Evolutionary conservation across 2,329 filamentous ascomycete genomes (phyloP).

Genomic region (Sporothrix luriei): DNA sequence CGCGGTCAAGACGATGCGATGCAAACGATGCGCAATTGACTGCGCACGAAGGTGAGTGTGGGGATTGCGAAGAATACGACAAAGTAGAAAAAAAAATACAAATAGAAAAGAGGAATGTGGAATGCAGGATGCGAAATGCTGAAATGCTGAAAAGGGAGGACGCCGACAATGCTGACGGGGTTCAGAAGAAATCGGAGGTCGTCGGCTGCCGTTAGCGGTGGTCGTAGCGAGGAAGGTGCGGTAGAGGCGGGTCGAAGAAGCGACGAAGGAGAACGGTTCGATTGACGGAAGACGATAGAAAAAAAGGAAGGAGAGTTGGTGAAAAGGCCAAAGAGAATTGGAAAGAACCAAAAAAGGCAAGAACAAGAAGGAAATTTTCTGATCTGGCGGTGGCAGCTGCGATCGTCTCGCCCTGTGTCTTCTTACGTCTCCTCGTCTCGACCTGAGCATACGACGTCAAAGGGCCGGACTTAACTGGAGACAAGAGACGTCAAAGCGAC

Average conservation of each 20-base stretch:
- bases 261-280: background rate
- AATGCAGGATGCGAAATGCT: background rate
- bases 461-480: conserved; percentile 27
- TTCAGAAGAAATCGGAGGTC: conserved; percentile 14
- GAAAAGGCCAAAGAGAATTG: background rate
- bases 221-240: conserved; percentile 1
- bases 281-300: background rate
- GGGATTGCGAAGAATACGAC: background rate
- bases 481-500: conserved; percentile 25
- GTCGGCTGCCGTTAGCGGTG: conserved; percentile 8
- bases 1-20: conserved; percentile 6
- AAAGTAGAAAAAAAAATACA: background rate
- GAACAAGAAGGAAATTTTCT: background rate
- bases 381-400: conserved; percentile 28
- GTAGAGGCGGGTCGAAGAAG: conserved; percentile 4
- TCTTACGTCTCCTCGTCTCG: conserved; percentile 13
- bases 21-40: conserved; percentile 20
- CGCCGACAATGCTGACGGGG: background rate
- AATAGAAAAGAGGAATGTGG: background rate
- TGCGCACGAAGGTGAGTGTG: background rate
- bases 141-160: background rate
- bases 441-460: conserved; percentile 20
- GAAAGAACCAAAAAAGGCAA: background rate
- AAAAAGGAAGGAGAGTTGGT: conserved; percentile 6
- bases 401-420: conserved; percentile 27